Evolutionary conservation across 2,329 filamentous ascomycete genomes (phyloP), one percentile per base, ranked within the genome.

Genomic region (Exophiala oligosperma): DNA sequence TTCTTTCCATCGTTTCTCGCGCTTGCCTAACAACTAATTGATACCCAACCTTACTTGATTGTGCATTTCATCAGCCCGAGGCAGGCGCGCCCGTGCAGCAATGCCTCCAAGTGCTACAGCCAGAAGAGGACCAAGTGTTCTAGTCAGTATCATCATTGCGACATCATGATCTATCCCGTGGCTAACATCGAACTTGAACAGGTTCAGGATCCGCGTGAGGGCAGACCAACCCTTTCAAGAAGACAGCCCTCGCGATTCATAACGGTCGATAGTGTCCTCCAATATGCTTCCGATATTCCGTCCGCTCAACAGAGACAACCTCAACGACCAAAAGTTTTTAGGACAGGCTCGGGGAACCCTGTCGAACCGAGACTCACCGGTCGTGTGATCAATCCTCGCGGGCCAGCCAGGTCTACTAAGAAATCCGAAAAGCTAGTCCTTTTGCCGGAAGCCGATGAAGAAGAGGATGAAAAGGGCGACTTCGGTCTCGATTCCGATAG

Each of bases 371-470:
- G 80, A 61, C 76, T 84, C 43, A 79, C 81, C 44, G 81, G 83
- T 9, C 79, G 83, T 76, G 72, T 84, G 48, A 76, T 81, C 0
- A 80, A 81, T 52, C 78, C 82, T 54, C 81, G 84, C 64, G 79
- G 97, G 65, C 94, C 93, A 0, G 88, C 91, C 4, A 84, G 94
- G 53, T 95, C 92, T 38, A 95, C 91, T 28, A 97, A 97, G 74
- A 88, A 96, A 64, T 96, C 91, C 73, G 91, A 97, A 77, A 97
- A 97, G 76, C 81, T 99, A n/a, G 94, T 99, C 0, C 79, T 97
- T 37, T 81, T 99, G 12, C 94, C 94, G 0, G 93, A 97, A 70
- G 89, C 92, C 1, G 80, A 80, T 2, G 78, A 81, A 49, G 82
- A 83, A 26, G 73, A 73, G 11, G 73, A 75, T 14, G 81, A 83